Evolutionary conservation across 805 yeast genomes (phyloP), one percentile per base, ranked within the genome.

Genomic region (Naumovozyma dairenensis): DNA sequence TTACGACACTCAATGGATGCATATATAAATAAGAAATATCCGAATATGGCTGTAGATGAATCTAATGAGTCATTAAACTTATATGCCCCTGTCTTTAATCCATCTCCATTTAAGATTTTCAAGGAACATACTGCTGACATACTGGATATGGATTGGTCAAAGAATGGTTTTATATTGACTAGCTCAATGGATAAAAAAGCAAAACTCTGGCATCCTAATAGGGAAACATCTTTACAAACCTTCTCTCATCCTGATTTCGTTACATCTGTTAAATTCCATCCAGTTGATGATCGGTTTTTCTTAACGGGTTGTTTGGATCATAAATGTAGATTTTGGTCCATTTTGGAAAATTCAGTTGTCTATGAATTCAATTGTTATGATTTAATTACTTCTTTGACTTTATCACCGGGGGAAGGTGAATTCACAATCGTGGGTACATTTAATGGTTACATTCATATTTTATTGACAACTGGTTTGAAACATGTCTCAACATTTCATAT

Each of bases 161-260:
- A 78, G 46, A 86, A 85, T 57, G 79, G 79, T 51, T 87, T 87
- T 45, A 53, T 89, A 20, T 53, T 85, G 1, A 68, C 92, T 0
- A 77, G 92, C 3, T 80, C 94, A 2, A 80, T 82, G 79, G 97
- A 87, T 57, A 70, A 73, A 42, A 79, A 93, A 0, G 94, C 77
- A 2, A 72, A 73, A 42, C 60, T 87, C 30, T 87, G 96, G 96
- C 93, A 87, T 54, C 70, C 80, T 9, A 83, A 81, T 25, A 66
- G 87, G 31, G 60, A 58, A 2, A 67, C 63, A 12, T 74, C 84
- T 33, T 60, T 87, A 13, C 69, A 79, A 31, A 66, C 75, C 1
- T 86, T 81, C 47, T 53, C 57, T 9, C 87, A 84, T 51, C 69
- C 75, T n/a, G 94, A 84, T 53, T 80, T 84, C 55, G 94, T 85